phyloP scores from a whole-genome alignment of 2,329 filamentous ascomycete genomes.

The Monilinia fructicola region DNA sequence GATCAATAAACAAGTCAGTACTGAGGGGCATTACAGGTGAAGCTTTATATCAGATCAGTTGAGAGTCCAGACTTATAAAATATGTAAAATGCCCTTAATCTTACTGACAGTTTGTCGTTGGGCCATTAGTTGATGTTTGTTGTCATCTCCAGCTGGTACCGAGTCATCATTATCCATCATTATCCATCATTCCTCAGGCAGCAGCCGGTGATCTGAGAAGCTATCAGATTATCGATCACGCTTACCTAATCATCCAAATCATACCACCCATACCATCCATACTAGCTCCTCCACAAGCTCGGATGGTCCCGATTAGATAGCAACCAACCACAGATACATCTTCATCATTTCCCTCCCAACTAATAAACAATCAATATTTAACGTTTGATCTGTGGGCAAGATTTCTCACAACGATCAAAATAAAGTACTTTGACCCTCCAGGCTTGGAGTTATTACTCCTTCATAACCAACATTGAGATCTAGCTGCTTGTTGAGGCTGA shows the following conservation, averaged over 20 bases:
- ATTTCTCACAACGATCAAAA: neutral
- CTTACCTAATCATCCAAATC: neutral
- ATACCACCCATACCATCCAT: too few relatives aligned
- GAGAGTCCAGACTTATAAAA: too few relatives aligned
- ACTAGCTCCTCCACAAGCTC: conserved; percentile 2
- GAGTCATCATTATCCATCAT: neutral
- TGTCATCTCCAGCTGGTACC: neutral
- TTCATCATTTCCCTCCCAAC: conserved; percentile 1
- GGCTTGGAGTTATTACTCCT: neutral
- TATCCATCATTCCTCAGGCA: neutral
- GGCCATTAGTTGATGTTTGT: neutral
- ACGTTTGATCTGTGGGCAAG: neutral
- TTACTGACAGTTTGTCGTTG: neutral
- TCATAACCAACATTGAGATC: neutral
- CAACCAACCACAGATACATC: conserved; percentile 13
- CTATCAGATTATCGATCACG: too few relatives aligned
- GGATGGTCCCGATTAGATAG: conserved; percentile 17
- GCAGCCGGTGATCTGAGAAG: too few relatives aligned
- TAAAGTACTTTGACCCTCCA: neutral
- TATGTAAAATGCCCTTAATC: too few relatives aligned
- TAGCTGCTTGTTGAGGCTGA: neutral
- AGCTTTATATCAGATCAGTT: neutral
- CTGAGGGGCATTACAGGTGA: neutral
- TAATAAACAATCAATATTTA: neutral
- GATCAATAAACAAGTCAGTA: too few relatives aligned